Conservation (phyloP, 257 asterid genomes). For the Linderniella brevidens region DNA sequence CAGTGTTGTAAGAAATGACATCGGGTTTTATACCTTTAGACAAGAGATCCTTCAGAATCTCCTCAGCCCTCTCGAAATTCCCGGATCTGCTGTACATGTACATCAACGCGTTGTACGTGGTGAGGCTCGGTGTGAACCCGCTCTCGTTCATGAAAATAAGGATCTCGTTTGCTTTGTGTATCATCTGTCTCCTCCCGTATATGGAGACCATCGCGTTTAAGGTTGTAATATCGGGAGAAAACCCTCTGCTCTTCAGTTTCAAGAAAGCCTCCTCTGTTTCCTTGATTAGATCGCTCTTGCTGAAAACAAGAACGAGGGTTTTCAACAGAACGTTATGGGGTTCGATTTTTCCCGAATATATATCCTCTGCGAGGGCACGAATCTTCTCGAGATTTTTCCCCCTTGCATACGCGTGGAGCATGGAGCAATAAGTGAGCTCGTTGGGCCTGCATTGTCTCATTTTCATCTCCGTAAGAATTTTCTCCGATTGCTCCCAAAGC, state of each 20-base stretch:
- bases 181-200: conserved; percentile 71
- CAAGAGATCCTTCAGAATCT: conserved; percentile 43
- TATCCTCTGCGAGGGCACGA: conserved; percentile 42
- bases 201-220: conserved; percentile 78
- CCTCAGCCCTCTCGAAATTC: conserved; percentile 56
- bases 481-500: conserved; percentile 83
- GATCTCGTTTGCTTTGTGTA: conserved; percentile 44
- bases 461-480: conserved; percentile 68
- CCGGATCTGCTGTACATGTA: conserved; percentile 69
- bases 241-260: conserved; percentile 48
- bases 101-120: conserved; percentile 81
- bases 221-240: conserved; percentile 41
- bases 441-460: conserved; percentile 61
- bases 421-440: conserved; percentile 56
- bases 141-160: conserved; percentile 36
- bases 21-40: conserved; percentile 56
- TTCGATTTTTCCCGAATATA: conserved; percentile 39
- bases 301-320: conserved; percentile 71
- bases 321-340: conserved; percentile 46
- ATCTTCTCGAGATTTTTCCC: conserved; percentile 65
- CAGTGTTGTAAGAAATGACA: conserved; percentile 67
- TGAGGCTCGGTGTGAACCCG: conserved; percentile 56
- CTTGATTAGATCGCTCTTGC: conserved; percentile 52
- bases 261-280: conserved; percentile 72
- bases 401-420: conserved; percentile 87